Percentiles rank a stretch among this genome's conserved stretches.
Evolutionary conservation across 257 asterid genomes (phyloP).

Genomic region (Cynanchum wilfordii): DNA sequence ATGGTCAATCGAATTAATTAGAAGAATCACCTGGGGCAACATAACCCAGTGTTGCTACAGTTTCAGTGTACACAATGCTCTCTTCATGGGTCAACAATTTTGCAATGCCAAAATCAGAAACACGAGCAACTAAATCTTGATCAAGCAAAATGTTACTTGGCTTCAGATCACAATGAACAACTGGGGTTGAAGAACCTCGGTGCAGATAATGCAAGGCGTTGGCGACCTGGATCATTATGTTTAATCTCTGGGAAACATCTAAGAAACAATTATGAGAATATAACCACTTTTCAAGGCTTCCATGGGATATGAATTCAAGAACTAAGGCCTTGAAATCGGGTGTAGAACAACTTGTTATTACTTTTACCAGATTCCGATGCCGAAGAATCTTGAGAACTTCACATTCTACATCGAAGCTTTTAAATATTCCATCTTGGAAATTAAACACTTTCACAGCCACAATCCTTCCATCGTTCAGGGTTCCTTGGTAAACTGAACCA

Average conservation of each 20-base stretch:
- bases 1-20: no score
- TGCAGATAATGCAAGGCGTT: constrained; percentile 10
- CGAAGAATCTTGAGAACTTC: background rate
- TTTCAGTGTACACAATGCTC: background rate
- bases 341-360: background rate
- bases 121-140: constrained; percentile 3
- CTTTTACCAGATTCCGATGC: constrained; percentile 2
- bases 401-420: constrained; percentile 1
- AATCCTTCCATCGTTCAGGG: background rate
- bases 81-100: constrained; percentile 5
- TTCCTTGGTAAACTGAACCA: background rate
- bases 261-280: background rate
- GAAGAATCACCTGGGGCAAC: constrained; percentile 7
- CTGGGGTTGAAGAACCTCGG: background rate
- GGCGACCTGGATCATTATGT: constrained; percentile 5
- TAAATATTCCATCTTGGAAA: background rate
- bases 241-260: background rate
- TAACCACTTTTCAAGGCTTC: constrained; percentile 8
- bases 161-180: constrained; percentile 13
- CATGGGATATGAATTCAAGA: constrained; percentile 10
- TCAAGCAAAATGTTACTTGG: constrained; percentile 12
- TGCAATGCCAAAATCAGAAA: constrained; percentile 7
- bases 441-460: background rate
- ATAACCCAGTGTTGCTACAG: constrained; percentile 8
- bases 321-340: constrained; percentile 8